Base-by-base conservation (phyloP, 805 yeast genomes). In the Kuraishia capsulata region DNA sequence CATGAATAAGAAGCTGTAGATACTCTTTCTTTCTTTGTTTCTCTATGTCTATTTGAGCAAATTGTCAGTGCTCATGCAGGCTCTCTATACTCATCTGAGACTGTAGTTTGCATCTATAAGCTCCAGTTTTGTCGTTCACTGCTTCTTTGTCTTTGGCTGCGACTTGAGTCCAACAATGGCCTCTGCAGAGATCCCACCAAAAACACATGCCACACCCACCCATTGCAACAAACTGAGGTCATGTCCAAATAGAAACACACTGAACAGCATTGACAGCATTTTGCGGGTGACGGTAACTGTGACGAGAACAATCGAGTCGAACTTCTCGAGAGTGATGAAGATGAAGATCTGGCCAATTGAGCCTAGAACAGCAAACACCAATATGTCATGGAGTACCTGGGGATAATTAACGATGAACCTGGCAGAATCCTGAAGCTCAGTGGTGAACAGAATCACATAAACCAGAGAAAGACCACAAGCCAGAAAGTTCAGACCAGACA, bases 211-310 rank as follows among this genome's bases (percentile, higher is more conserved):
- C 4, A 92, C 78, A 0, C 97, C 97, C 1, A 62, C 28, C 88
- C 96, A 83, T 61, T 92, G 97, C 6, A 64, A 58, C 3, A 39
- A 5, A 24, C 62, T 66, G 46, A 92, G 69, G 4, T 57, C 53
- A 54, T 92, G 97, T n/a, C 92, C 90, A 60, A 87, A 90, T 45
- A 90, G 62, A 3, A 86, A 56, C 37, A 92, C 96, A 51, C 95
- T 83, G 38, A 90, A 60, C 25, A 88, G 69, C 97, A 92, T 90
- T 30, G 97, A 87, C 36, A 88, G 65, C 96, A 92, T 90, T 53
- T 92, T 92, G 49, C 99, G 72, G 1, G 98, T 90, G 8, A 92
- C 97, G 0, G 97, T 92, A 14, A 94, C 90, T 30, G 96, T 90
- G 21, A 90, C 88, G 39, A 92, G 65, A 0, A 84, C 73, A 42